phyloP scores from a whole-genome alignment of 192 early-diverging fungal species.

The Rhizophagus sp. region DNA sequence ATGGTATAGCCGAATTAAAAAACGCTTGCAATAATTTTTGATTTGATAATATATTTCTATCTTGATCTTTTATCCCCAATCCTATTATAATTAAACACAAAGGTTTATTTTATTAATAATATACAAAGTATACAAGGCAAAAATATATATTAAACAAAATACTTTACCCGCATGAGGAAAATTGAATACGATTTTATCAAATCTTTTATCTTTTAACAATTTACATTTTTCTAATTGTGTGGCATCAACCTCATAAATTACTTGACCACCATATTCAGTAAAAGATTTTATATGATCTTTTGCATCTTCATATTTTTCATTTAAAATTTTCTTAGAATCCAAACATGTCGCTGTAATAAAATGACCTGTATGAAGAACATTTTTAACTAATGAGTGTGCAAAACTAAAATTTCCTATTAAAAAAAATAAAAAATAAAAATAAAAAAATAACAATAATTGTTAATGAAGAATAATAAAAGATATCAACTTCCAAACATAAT shows the following conservation, averaged over 20 bases:
- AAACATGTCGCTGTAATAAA: conserved; percentile 74
- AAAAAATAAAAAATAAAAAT: no score
- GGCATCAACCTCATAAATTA: conserved; percentile 79
- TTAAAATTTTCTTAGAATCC: conserved; percentile 67
- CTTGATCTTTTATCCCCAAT: conserved; percentile 90
- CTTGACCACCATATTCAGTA: conserved; percentile 59
- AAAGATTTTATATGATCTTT: conserved; percentile 66
- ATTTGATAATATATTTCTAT: conserved; percentile 80
- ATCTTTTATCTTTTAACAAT: conserved; percentile 58
- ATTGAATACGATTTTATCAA: conserved; percentile 90
- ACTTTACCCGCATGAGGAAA: conserved; percentile 88
- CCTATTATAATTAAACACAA: conserved; percentile 39
- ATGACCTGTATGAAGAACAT: conserved; percentile 55
- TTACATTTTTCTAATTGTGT: conserved; percentile 63
- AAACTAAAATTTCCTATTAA: conserved; percentile 87
- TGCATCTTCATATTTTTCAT: conserved; percentile 78
- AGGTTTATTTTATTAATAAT: background rate
- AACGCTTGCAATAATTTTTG: conserved; percentile 69
- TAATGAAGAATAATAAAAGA: no score
- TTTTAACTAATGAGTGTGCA: conserved; percentile 66
- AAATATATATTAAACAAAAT: background rate
- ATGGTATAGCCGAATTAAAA: conserved; percentile 55
- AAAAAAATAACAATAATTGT: background rate
- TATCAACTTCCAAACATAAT: no score
- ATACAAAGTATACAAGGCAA: background rate